Base-by-base conservation (phyloP, 352 stramenopile species). In the Phytopythium sindhum region DNA sequence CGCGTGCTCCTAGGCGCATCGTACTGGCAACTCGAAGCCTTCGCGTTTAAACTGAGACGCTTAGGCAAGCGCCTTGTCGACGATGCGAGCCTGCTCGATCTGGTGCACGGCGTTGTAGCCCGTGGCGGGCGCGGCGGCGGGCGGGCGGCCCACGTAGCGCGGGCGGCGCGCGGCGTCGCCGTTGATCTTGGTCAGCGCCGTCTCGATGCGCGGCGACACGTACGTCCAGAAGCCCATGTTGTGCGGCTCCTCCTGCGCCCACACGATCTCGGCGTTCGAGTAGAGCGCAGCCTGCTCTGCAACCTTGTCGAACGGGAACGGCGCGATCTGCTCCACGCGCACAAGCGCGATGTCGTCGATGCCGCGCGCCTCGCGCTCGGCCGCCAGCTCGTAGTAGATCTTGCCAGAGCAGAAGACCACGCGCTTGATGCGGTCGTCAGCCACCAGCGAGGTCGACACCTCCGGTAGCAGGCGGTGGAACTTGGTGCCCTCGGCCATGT, bases 171-270 rank as follows among this genome's bases (percentile, higher is more conserved):
- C 89, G 26, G 86, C 72, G 64, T 97, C 77, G 57, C 63, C 74
- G 68, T 97, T 97, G 42, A 98, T 86, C 73, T 97, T 88, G 60
- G 86, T 87, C 31, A 97, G 89, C 35, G 96, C 89, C 39, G 97
- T 99, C 83, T 98, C 96, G 63, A 99, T 97, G 67, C 96, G 89
- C 56, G 96, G 94, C 35, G 77, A 73, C 47, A 97, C 83, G 74
- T 98, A 98, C 48, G 78, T 88, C 85, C 97, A 99, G 65, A 93
- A 90, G 54, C 97, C 97, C 95, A 98, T 98, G 78, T 99, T 99
- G 68, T 97, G 95, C 57, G 86, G 93, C 72, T 98, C 97, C 73
- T 99, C 97, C 72, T 99, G 97, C 29, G 88, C 89, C 90, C 91
- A 99, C 54, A 98, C 83, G 42, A 99, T 78, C 66, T 97, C 78